Evolutionary conservation across 345 rosid species (phyloP).

Genomic region (Euphorbia tirucalli): DNA sequence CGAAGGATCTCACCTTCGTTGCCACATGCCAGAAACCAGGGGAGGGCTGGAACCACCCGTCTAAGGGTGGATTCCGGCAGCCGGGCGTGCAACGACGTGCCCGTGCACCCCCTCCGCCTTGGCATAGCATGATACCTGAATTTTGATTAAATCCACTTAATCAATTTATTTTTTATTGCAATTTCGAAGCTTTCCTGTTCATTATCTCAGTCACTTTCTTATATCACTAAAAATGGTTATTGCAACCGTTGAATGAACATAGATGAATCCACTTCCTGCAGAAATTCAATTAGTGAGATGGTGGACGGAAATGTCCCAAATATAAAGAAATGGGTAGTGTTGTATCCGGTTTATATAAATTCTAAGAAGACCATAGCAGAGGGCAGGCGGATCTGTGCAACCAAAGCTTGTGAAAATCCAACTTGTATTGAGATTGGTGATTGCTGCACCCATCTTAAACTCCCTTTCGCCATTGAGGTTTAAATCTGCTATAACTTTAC

Average conservation of each 20-base stretch:
- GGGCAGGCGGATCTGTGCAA: slow-evolving; percentile 67
- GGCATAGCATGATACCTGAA: no score
- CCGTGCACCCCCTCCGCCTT: no score
- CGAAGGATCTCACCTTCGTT: no score
- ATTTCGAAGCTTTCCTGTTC: no score
- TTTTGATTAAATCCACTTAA: no score
- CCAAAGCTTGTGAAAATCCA: slow-evolving; percentile 82
- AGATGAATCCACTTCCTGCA: neutral
- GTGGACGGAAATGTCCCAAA: slow-evolving; percentile 13
- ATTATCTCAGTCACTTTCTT: no score
- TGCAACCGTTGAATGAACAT: neutral
- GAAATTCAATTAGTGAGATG: neutral
- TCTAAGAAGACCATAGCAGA: slow-evolving; percentile 89
- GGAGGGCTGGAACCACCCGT: no score
- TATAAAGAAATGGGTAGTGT: slow-evolving; percentile 63
- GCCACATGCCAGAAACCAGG: no score
- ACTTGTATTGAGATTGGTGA: slow-evolving; percentile 80
- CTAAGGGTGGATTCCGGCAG: no score
- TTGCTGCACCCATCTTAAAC: slow-evolving; percentile 71
- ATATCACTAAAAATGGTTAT: neutral
- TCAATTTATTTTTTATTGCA: no score
- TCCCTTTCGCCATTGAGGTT: slow-evolving; percentile 76
- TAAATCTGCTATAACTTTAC: neutral
- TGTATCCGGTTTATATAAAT: slow-evolving; percentile 85
- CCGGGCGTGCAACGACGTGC: no score